Evolutionary conservation across 1,284 basidiomycete genomes (phyloP).

Genomic region (Irpex rosettiformis): DNA sequence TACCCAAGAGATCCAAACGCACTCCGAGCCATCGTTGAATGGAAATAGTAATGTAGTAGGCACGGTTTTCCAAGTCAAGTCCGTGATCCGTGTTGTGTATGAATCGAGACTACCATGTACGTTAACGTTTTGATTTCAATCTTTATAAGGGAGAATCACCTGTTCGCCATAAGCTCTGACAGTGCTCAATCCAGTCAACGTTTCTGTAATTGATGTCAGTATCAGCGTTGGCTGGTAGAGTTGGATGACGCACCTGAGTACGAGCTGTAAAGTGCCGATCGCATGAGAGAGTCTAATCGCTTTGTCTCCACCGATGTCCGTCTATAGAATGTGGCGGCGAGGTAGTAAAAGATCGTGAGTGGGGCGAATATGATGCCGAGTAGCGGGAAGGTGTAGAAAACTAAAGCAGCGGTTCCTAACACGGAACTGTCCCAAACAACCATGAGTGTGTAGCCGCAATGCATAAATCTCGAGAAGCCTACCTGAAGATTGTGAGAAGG

Average conservation of each 20-base stretch:
- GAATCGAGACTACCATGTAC: constrained; percentile 36
- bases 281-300: constrained; percentile 66
- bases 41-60: constrained; percentile 74
- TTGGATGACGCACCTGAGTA: constrained; percentile 33
- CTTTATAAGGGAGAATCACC: constrained; percentile 15
- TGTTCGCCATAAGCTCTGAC: constrained; percentile 57
- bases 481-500: constrained; percentile 43
- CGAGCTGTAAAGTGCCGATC: constrained; percentile 61
- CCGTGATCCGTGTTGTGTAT: constrained; percentile 42
- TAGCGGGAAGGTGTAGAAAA: constrained; percentile 63
- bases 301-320: constrained; percentile 63
- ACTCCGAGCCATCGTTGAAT: constrained; percentile 61
- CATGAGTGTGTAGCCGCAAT: no score
- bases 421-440: constrained; percentile 29
- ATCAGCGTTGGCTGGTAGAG: not conserved
- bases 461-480: not conserved
- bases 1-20: constrained; percentile 68
- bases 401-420: constrained; percentile 51
- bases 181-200: constrained; percentile 60
- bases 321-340: constrained; percentile 49
- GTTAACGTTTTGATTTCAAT: not conserved
- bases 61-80: constrained; percentile 64
- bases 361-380: constrained; percentile 59
- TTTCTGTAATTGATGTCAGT: constrained; percentile 36
- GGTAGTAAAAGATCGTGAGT: constrained; percentile 46